phyloP scores from a whole-genome alignment of 179 eudicot species.

The Corrigiola litoralis region DNA sequence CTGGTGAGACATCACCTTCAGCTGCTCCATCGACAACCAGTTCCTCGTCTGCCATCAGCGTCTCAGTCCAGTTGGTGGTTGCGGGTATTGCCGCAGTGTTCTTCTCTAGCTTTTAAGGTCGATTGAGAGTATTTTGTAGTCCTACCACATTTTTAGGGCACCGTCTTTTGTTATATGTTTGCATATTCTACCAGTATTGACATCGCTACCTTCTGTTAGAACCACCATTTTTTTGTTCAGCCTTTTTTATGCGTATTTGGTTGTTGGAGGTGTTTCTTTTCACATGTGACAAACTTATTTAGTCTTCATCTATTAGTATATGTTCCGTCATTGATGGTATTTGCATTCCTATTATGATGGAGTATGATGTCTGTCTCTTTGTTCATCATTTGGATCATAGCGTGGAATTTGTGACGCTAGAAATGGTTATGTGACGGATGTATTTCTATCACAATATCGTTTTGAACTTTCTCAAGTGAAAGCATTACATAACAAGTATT shows the following conservation, averaged over 20 bases:
- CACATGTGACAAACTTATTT: background rate
- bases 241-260: background rate
- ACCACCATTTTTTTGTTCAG: background rate
- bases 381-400: too few species aligned
- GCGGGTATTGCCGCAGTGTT: constrained; percentile 9
- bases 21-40: constrained; percentile 2
- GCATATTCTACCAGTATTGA: background rate
- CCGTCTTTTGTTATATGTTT: background rate
- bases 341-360: too few species aligned
- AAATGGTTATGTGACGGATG: too few species aligned
- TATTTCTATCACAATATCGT: too few species aligned
- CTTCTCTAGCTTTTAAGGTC: constrained; percentile 5
- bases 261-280: background rate
- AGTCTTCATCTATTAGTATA: too few species aligned
- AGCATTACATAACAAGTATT: too few species aligned
- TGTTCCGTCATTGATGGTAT: too few species aligned
- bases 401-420: too few species aligned
- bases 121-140: background rate
- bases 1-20: constrained; percentile 10
- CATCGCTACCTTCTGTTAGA: too few species aligned
- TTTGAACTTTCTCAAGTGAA: too few species aligned
- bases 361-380: too few species aligned
- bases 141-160: background rate
- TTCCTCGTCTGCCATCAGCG: background rate
- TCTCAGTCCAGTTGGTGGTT: constrained; percentile 6